Conservation (phyloP, 2,329 filamentous ascomycete genomes). For the Hypoxylon sp. region DNA sequence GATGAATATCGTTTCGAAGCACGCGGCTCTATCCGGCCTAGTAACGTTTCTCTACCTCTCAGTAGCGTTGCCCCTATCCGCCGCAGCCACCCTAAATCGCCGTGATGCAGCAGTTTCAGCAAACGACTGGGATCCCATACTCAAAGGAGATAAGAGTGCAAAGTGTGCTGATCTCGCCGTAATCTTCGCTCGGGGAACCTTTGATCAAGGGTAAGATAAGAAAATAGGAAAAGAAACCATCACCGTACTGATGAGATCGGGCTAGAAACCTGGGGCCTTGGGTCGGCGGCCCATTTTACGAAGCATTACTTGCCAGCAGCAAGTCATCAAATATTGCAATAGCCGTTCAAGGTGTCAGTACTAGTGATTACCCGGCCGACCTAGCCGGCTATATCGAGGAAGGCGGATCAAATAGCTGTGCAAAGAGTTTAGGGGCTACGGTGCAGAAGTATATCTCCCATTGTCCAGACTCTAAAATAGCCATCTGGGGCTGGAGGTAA, state of each 20-base stretch:
- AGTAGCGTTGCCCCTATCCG: constrained; percentile 10
- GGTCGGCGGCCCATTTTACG: constrained; percentile 42
- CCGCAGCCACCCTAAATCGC: constrained; percentile 13
- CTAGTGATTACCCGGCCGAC: constrained; percentile 42
- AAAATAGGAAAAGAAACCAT: background rate
- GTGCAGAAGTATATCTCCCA: constrained; percentile 40
- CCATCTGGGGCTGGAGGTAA: constrained; percentile 46
- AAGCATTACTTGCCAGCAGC: constrained; percentile 24
- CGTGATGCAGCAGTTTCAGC: constrained; percentile 36
- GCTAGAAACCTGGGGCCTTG: constrained; percentile 43
- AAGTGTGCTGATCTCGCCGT: constrained; percentile 43
- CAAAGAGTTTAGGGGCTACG: constrained; percentile 25
- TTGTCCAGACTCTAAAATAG: constrained; percentile 36
- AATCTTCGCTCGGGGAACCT: constrained; percentile 45
- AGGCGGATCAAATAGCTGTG: constrained; percentile 42
- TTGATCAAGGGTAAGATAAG: constrained; percentile 42
- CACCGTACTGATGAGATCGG: constrained; percentile 11
- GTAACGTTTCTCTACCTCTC: constrained; percentile 12
- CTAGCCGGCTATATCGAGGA: constrained; percentile 44
- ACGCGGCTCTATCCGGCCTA: constrained; percentile 21
- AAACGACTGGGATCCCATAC: constrained; percentile 40
- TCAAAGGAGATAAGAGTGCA: constrained; percentile 32
- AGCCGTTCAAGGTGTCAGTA: constrained; percentile 42
- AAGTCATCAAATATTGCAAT: constrained; percentile 28
- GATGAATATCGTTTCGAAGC: constrained; percentile 1